A percentile compares a stretch with the other conserved stretches of the same genome.
Evolutionary conservation across 2,329 filamentous ascomycete genomes (phyloP).

Genomic region (Tolypocladium ovalisporum): DNA sequence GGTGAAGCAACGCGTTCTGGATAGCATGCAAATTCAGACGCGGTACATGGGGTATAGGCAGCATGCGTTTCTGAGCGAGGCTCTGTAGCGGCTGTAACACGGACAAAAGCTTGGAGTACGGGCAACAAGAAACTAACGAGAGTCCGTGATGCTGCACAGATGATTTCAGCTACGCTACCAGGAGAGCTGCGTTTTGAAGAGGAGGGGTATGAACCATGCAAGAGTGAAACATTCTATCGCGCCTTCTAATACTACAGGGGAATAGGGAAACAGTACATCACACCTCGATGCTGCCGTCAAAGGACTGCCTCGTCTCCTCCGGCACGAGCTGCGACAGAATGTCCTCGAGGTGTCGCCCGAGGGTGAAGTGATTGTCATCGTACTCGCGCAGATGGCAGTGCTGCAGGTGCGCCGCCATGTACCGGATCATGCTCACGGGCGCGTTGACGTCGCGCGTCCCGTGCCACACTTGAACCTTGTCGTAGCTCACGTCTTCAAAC

Average conservation of each 20-base stretch:
- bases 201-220: neutral
- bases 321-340: constrained; percentile 6
- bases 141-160: neutral
- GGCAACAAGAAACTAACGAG: neutral
- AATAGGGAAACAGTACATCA: neutral
- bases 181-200: too few relatives aligned
- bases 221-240: neutral
- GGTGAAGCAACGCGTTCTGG: constrained; percentile 55
- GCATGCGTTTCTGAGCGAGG: constrained; percentile 26
- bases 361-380: constrained; percentile 20
- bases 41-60: constrained; percentile 33
- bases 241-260: neutral
- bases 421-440: constrained; percentile 21
- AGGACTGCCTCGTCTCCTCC: neutral
- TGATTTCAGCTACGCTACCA: too few relatives aligned
- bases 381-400: constrained; percentile 20
- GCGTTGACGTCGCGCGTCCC: constrained; percentile 19
- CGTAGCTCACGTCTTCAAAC: constrained; percentile 15
- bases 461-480: constrained; percentile 20
- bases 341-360: constrained; percentile 12
- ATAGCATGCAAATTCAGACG: constrained; percentile 69
- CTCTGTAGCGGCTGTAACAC: constrained; percentile 2
- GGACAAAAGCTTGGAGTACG: neutral
- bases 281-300: neutral
- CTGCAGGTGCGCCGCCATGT: constrained; percentile 23